A percentile compares a stretch with the other conserved stretches of the same genome.
Conservation (phyloP, 2,329 filamentous ascomycete genomes). For the Fusarium poae region DNA sequence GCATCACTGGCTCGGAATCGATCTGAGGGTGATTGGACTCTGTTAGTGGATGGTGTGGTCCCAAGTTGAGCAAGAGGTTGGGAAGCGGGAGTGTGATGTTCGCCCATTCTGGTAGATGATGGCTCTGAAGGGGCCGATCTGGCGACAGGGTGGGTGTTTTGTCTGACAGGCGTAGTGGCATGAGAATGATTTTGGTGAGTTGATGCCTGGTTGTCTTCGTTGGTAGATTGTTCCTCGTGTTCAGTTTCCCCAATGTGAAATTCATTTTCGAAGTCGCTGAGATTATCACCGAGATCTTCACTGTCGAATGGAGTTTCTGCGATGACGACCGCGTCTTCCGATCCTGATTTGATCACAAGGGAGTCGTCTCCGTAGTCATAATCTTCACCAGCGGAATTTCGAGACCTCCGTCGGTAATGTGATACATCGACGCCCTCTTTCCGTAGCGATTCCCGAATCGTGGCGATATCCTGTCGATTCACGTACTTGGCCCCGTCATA, state of each 20-base stretch:
- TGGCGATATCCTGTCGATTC: neutral
- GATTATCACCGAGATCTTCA: neutral
- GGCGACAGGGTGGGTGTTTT: too few relatives aligned
- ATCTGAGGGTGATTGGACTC: neutral
- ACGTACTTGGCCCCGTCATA: neutral
- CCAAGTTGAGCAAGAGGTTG: neutral
- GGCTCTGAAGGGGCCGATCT: too few relatives aligned
- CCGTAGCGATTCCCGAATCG: slow-evolving; percentile 1
- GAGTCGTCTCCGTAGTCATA: neutral
- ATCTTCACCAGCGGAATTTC: too few relatives aligned
- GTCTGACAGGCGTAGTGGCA: neutral
- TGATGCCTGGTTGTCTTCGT: neutral
- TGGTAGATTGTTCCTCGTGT: neutral
- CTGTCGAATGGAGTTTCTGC: neutral
- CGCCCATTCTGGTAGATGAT: neutral
- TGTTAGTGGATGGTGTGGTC: neutral
- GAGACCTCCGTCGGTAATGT: too few relatives aligned
- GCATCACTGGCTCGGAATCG: neutral
- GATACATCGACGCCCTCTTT: neutral
- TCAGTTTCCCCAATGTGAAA: neutral
- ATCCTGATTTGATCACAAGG: too few relatives aligned
- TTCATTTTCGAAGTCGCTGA: neutral
- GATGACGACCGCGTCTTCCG: neutral
- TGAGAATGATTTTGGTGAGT: neutral
- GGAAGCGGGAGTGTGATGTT: neutral